Percentiles rank a stretch among this genome's conserved stretches.
Conservation (phyloP, 805 yeast species). For the Kuraishia ogatae region DNA sequence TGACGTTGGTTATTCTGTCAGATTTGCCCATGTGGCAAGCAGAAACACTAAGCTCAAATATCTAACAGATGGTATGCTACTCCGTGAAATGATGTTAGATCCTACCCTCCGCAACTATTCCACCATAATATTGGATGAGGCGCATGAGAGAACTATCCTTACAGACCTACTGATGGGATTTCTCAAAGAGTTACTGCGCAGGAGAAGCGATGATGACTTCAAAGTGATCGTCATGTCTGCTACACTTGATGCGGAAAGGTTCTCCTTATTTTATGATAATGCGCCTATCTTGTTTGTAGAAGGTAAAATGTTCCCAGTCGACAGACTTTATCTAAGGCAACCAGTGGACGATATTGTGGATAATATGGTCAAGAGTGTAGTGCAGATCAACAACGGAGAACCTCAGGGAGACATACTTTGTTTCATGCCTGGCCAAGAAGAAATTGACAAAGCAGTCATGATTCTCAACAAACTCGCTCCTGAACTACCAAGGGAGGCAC, state of each 20-base stretch:
- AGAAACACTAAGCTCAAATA: conserved; percentile 66
- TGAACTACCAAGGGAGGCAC: conserved; percentile 64
- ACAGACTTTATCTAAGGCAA: conserved; percentile 52
- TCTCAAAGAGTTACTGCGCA: conserved; percentile 53
- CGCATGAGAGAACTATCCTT: conserved; percentile 91
- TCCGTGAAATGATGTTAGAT: conserved; percentile 83
- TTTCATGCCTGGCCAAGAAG: conserved; percentile 95
- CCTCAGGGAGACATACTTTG: conserved; percentile 86
- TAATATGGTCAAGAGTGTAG: conserved; percentile 59
- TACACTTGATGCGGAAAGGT: conserved; percentile 85
- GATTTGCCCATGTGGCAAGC: conserved; percentile 69
- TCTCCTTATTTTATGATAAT: conserved; percentile 64
- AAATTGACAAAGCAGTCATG: conserved; percentile 77
- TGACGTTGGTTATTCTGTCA: conserved; percentile 85
- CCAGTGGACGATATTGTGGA: conserved; percentile 82
- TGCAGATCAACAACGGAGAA: conserved; percentile 74
- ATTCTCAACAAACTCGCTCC: conserved; percentile 54
- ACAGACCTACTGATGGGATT: conserved; percentile 90
- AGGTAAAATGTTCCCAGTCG: conserved; percentile 84
- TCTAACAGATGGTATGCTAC: conserved; percentile 94
- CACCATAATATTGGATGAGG: conserved; percentile 86
- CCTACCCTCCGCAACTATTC: conserved; percentile 54
- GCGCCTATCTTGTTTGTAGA: conserved; percentile 85
- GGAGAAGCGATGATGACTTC: conserved; percentile 45
- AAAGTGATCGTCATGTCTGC: conserved; percentile 91